Conservation (phyloP, 371 early-diverging fungal species). For the Dichotomocladium elegans region DNA sequence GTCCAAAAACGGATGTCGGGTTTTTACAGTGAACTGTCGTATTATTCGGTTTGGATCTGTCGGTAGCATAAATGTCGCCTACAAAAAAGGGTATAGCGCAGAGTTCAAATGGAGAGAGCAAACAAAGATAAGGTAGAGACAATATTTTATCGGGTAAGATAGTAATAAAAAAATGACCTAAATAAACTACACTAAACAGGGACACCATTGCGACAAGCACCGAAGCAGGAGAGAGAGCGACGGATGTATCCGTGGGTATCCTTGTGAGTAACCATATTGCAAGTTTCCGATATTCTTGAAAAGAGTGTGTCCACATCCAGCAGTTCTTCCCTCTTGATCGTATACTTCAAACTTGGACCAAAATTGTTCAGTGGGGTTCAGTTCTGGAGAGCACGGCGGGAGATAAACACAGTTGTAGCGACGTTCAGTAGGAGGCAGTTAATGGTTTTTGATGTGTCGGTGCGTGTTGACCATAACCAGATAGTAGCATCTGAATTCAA, state of each 20-base stretch:
- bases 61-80: conserved; percentile 1
- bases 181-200: conserved; percentile 6
- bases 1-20: background rate
- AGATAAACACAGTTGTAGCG: conserved; percentile 8
- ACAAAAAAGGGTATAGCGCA: conserved; percentile 2
- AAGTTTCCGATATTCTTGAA: background rate
- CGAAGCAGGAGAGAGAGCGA: background rate
- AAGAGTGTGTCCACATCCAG: conserved; percentile 1
- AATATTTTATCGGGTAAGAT: conserved; percentile 1
- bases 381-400: background rate
- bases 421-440: background rate
- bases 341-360: conserved; percentile 2
- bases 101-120: conserved; percentile 3
- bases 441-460: background rate
- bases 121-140: background rate
- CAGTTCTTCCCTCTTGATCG: background rate
- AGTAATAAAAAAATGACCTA: conserved; percentile 1
- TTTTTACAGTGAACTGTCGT: background rate
- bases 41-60: background rate
- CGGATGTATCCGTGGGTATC: background rate
- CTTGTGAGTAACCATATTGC: background rate
- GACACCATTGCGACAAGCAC: conserved; percentile 1
- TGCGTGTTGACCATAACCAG: conserved; percentile 8
- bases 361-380: conserved; percentile 5
- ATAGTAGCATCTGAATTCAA: background rate